Percentiles rank a stretch among this genome's conserved stretches.
These are phyloP conservation scores for Penicillium sp. DNA, from an alignment of 2,329 filamentous ascomycete genomes.

Conservation along the genomic window DNA sequence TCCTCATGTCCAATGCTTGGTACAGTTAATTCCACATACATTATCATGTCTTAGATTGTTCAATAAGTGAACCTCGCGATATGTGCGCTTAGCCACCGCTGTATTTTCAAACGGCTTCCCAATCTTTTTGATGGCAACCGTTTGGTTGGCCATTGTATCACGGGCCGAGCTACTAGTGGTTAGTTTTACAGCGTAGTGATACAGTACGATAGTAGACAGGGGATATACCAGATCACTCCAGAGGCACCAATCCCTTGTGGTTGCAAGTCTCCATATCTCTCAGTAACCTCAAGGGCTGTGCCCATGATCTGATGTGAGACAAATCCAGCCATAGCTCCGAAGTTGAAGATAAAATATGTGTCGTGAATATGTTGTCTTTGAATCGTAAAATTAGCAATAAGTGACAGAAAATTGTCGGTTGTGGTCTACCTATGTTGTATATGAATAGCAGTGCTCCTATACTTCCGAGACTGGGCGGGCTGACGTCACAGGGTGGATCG, in stretches of 20 bases:
- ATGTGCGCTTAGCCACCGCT: slow-evolving; percentile 4
- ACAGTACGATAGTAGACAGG: not conserved
- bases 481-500: too few species aligned
- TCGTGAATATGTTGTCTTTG: not conserved
- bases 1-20: too few species aligned
- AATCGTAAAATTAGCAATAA: not conserved
- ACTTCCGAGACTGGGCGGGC: not conserved
- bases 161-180: slow-evolving; percentile 1
- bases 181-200: not conserved
- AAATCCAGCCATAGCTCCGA: not conserved
- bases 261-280: slow-evolving; percentile 4
- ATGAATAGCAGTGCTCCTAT: not conserved
- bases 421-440: too few species aligned
- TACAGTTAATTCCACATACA: not conserved
- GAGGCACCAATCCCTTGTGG: not conserved
- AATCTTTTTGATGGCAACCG: slow-evolving; percentile 8
- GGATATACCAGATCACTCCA: slow-evolving; percentile 4
- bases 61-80: slow-evolving; percentile 8
- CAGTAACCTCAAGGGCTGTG: not conserved
- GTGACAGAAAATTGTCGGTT: too few species aligned
- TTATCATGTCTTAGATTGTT: slow-evolving; percentile 14
- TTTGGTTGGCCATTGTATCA: slow-evolving; percentile 2
- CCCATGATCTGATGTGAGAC: slow-evolving; percentile 4
- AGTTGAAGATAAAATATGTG: too few species aligned
- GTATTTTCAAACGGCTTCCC: not conserved